Base-by-base conservation (phyloP, 495 filamentous ascomycete species). In the Tirmania nivea region DNA sequence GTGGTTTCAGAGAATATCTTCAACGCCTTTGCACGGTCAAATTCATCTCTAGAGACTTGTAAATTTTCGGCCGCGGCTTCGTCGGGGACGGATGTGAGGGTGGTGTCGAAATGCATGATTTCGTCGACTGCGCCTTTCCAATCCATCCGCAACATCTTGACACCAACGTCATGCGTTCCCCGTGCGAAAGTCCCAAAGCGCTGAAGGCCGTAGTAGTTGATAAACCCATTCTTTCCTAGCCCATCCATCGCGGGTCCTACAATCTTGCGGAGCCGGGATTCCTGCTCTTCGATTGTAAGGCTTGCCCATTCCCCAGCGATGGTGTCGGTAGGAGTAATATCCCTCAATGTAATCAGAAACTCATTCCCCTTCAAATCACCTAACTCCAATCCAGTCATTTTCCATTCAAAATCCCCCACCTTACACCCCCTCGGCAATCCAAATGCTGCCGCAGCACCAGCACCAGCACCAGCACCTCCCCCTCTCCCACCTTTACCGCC, bases 161-260 rank as follows among this genome's bases (percentile, higher is more conserved):
- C 72, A 35, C 90, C 90, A 11, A 94, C 66, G 1, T 75, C 73
- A 57, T 94, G 83, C 1, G 90, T 96, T 5, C 84, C 78, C 6
- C 80, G 81, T 3, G 74, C 66, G 65, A 86, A 88, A 3, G 84
- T 83, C 21, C 90, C 90, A 59, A 97, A 97, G 11, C 90, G 78
- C 68, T 97, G 90, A 2, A 95, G 75, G 12, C 90, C 90, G 56
- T 83, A 97, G 69, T 96, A 96, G 66, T 97, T 96, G 65, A 96
- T 78, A 68, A 93, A 97, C 0, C 90, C 90, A 12, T 76, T 69
- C 48, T 75, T 65, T 51, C 67, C 66, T 9, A 87, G 70, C 31
- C 71, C 69, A 49, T 68, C 61, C 47, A 83, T 66, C 8, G 78
- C 69, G 1, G 70, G 61, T 11, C 67, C 68, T 6, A 95, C 71